Evolutionary conservation across 148 eudicot species (phyloP), one percentile per base, ranked within the genome.

Genomic region (Tetragonia tetragonoides): DNA sequence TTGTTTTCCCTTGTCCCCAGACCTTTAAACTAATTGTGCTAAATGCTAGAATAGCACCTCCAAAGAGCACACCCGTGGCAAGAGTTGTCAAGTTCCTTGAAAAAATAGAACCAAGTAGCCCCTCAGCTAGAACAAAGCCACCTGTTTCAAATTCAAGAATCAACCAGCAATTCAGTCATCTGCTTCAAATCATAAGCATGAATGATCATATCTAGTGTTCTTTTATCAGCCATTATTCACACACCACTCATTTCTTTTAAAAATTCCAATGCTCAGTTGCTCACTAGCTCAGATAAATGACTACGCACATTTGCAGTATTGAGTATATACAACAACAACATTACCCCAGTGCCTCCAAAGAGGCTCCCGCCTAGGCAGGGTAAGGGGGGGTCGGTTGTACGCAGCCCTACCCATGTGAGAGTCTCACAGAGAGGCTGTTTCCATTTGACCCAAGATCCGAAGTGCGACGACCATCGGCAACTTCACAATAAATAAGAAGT

Each of bases 1-100:
- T 88, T 38, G 99, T 86, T 84, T 92, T 91, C 67, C 97, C 99
- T 77, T 84, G 83, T 72, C 88, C 85, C 98, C 99, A 95, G 15
- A 95, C 87, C 88, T 87, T 91, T 73, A 95, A 79, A 82, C 97
- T 92, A 21, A 82, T 77, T 51, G 73, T 89, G 82, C 99, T 92
- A 66, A 95, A 90, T 64, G 87, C 90, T 60, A 95, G 84, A 78
- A 95, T 79, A 78, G 90, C 89, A 85, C 94, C 97, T 71, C 99
- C 97, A 77, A 80, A 82, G 51, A 92, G 82, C 75, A 91, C 86
- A 49, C 92, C 92, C 12, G 88, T 80, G 73, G 86, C 76, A 73
- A 92, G 83, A 53, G 88, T 84, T 64, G 87, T 74, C 71, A 80
- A 74, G 77, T 90, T 92, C 82, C 89, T 92, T 12, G 96, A 80